phyloP scores from a whole-genome alignment of 108 stramenopile species.

The Nitzschia sp. region DNA sequence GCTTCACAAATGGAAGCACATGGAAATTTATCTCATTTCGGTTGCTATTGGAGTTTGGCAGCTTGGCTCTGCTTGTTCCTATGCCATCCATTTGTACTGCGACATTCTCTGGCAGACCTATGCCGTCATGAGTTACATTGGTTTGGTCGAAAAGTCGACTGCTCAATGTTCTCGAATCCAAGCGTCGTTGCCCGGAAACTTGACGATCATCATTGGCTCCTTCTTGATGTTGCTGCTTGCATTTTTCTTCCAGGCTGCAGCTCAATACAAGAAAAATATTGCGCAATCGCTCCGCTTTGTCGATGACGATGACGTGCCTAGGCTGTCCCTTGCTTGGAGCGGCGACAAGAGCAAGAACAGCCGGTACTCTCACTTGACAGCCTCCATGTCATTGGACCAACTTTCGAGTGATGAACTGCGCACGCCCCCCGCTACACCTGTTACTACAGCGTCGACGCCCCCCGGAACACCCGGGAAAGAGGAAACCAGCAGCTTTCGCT shows the following conservation, averaged over 20 bases:
- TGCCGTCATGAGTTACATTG: conserved; percentile 29
- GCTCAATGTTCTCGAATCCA: conserved; percentile 42
- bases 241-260: conserved; percentile 35
- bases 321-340: conserved; percentile 38
- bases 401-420: background rate
- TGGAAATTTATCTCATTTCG: conserved; percentile 73
- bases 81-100: conserved; percentile 68
- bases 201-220: conserved; percentile 29
- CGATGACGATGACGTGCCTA: conserved; percentile 33
- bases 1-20: conserved; percentile 68
- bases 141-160: conserved; percentile 27
- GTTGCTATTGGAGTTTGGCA: conserved; percentile 75
- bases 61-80: conserved; percentile 60
- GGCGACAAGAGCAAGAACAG: conserved; percentile 29
- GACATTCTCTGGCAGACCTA: conserved; percentile 31
- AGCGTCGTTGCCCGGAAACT: conserved; percentile 28
- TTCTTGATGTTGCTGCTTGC: conserved; percentile 34
- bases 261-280: conserved; percentile 47
- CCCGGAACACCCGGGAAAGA: background rate
- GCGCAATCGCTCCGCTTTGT: conserved; percentile 15
- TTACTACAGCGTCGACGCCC: background rate
- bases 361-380: conserved; percentile 27
- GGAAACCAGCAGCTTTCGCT: no score
- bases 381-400: background rate
- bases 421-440: background rate